Percentiles rank a stretch among this genome's conserved stretches.
These are phyloP conservation scores for Panus rudis DNA, from an alignment of 768 basidiomycete species.

Conservation along the genomic window DNA sequence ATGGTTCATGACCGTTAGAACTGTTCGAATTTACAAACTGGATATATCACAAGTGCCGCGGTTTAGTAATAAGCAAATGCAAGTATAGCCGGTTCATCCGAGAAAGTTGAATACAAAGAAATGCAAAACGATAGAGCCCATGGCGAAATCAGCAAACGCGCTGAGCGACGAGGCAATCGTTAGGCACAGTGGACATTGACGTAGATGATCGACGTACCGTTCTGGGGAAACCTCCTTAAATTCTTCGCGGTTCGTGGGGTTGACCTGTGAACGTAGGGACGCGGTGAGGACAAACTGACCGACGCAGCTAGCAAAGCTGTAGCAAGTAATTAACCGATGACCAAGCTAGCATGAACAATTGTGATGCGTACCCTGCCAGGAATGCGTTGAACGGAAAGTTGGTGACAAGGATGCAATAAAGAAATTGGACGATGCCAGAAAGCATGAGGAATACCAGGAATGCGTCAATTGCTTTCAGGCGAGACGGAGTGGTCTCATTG, in stretches of 20 bases:
- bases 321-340: background rate
- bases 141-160: slow-evolving; percentile 93
- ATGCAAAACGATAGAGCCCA: slow-evolving; percentile 93
- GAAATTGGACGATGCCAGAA: slow-evolving; percentile 84
- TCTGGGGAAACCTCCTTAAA: slow-evolving; percentile 94
- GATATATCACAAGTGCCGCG: too few species aligned
- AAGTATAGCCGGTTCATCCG: slow-evolving; percentile 53
- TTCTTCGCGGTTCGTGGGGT: slow-evolving; percentile 71
- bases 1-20: too few species aligned
- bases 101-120: slow-evolving; percentile 99
- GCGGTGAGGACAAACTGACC: slow-evolving; percentile 97
- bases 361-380: slow-evolving; percentile 72
- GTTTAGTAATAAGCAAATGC: too few species aligned
- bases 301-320: slow-evolving; percentile 84
- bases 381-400: slow-evolving; percentile 98
- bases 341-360: background rate
- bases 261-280: slow-evolving; percentile 86
- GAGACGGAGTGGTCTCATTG: slow-evolving; percentile 63
- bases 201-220: slow-evolving; percentile 43
- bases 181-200: background rate
- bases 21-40: too few species aligned
- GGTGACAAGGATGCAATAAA: slow-evolving; percentile 86
- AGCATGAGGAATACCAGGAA: slow-evolving; percentile 91
- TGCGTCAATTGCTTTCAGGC: slow-evolving; percentile 89
- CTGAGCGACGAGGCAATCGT: slow-evolving; percentile 33